These are phyloP conservation scores for Globisporangium uncinulatum DNA, from an alignment of 352 stramenopile genomes.

Conservation along the genomic window DNA sequence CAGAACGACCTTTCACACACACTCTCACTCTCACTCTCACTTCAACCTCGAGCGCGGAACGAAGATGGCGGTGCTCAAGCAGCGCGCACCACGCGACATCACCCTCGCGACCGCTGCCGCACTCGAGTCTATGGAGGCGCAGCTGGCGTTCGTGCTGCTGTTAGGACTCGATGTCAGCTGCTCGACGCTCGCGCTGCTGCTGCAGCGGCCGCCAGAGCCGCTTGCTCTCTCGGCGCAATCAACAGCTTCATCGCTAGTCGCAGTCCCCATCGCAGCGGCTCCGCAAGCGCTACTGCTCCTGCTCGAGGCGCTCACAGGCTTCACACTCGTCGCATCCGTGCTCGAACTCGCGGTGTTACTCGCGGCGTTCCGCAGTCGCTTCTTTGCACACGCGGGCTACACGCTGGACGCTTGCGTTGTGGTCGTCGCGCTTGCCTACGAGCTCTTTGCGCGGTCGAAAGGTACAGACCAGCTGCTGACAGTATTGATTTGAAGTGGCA, in stretches of 20 bases:
- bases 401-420: slow-evolving; percentile 40
- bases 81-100: background rate
- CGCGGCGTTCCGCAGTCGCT: slow-evolving; percentile 33
- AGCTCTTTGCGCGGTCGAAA: slow-evolving; percentile 51
- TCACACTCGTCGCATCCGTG: slow-evolving; percentile 57
- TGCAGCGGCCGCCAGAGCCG: slow-evolving; percentile 9
- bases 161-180: slow-evolving; percentile 39
- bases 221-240: too few relatives aligned
- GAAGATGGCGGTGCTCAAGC: background rate
- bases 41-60: background rate
- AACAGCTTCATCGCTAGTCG: too few relatives aligned
- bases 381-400: slow-evolving; percentile 62
- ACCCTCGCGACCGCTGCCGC: slow-evolving; percentile 19
- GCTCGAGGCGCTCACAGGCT: slow-evolving; percentile 48
- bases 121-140: slow-evolving; percentile 49
- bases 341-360: slow-evolving; percentile 43
- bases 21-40: background rate
- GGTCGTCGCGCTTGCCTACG: slow-evolving; percentile 19
- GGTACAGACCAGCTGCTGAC: slow-evolving; percentile 16
- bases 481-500: too few relatives aligned
- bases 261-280: background rate
- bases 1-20: background rate
- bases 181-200: slow-evolving; percentile 31
- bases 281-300: slow-evolving; percentile 12
- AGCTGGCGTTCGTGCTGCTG: slow-evolving; percentile 43